Evolutionary conservation across 352 stramenopile genomes (phyloP).

Genomic region (Phytopythium mirpurense): DNA sequence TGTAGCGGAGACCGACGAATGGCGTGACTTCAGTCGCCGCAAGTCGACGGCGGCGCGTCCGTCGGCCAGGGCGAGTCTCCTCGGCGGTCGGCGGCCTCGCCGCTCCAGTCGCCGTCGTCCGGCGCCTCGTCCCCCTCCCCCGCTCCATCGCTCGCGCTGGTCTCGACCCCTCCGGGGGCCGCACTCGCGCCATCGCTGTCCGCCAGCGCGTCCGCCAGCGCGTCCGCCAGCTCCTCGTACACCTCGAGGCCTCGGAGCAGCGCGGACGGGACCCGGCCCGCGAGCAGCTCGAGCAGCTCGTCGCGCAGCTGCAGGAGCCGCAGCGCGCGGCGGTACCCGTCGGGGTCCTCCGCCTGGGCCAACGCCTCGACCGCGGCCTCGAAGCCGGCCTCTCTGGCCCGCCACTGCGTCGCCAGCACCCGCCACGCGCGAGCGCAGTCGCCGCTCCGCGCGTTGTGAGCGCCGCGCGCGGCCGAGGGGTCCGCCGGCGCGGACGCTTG

Average conservation of each 20-base stretch:
- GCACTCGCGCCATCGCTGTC: too few species aligned
- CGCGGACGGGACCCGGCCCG: conserved; percentile 18
- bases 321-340: conserved; percentile 2
- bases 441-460: background rate
- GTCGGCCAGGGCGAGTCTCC: background rate
- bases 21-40: too few species aligned
- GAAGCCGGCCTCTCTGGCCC: conserved; percentile 40
- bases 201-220: too few species aligned
- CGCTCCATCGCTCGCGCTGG: background rate
- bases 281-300: conserved; percentile 50
- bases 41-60: background rate
- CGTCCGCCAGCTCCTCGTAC: conserved; percentile 26
- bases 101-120: background rate
- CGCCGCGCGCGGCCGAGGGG: background rate
- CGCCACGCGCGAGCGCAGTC: conserved; percentile 41
- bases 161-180: too few species aligned
- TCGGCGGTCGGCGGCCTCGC: background rate
- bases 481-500: background rate
- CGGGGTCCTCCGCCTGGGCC: conserved; percentile 12
- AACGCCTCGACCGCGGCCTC: conserved; percentile 45
- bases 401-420: conserved; percentile 49
- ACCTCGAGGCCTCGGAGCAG: conserved; percentile 30
- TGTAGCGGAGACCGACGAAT: too few species aligned
- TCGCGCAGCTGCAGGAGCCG: conserved; percentile 44
- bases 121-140: background rate